A percentile compares a stretch with the other conserved stretches of the same genome.
Conservation (phyloP, 1,284 basidiomycete genomes). For the Porodaedalea pini region DNA sequence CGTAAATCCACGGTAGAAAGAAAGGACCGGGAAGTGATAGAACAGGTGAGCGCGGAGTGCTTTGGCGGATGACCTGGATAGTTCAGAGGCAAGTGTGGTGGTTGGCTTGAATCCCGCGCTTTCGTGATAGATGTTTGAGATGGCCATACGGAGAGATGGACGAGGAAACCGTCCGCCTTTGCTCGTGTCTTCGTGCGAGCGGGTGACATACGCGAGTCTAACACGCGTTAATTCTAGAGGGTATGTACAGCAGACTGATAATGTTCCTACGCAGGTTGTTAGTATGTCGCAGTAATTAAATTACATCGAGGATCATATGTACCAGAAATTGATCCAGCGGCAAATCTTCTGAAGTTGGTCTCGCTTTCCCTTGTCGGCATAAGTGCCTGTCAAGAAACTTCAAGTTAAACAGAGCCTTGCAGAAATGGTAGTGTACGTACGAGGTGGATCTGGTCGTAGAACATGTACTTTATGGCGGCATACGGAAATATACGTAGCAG, state of each 20-base stretch:
- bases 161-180: slow-evolving; percentile 25
- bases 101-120: slow-evolving; percentile 34
- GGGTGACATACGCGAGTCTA: slow-evolving; percentile 88
- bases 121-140: slow-evolving; percentile 71
- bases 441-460: slow-evolving; percentile 86
- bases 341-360: slow-evolving; percentile 81
- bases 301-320: slow-evolving; percentile 23
- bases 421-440: slow-evolving; percentile 39
- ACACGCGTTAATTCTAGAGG: slow-evolving; percentile 95
- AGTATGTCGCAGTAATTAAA: not conserved
- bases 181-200: slow-evolving; percentile 28
- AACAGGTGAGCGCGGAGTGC: slow-evolving; percentile 35
- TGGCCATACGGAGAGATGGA: slow-evolving; percentile 56
- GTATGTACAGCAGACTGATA: slow-evolving; percentile 90
- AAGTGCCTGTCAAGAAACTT: slow-evolving; percentile 43
- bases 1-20: slow-evolving; percentile 95
- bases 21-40: slow-evolving; percentile 66
- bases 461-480: slow-evolving; percentile 97
- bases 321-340: slow-evolving; percentile 89
- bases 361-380: slow-evolving; percentile 83
- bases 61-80: slow-evolving; percentile 7
- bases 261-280: slow-evolving; percentile 56
- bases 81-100: slow-evolving; percentile 22
- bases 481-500: slow-evolving; percentile 87
- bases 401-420: not conserved